These are phyloP conservation scores for Trichosporon faecale DNA, from an alignment of 1,284 basidiomycete genomes.

Conservation along the genomic window DNA sequence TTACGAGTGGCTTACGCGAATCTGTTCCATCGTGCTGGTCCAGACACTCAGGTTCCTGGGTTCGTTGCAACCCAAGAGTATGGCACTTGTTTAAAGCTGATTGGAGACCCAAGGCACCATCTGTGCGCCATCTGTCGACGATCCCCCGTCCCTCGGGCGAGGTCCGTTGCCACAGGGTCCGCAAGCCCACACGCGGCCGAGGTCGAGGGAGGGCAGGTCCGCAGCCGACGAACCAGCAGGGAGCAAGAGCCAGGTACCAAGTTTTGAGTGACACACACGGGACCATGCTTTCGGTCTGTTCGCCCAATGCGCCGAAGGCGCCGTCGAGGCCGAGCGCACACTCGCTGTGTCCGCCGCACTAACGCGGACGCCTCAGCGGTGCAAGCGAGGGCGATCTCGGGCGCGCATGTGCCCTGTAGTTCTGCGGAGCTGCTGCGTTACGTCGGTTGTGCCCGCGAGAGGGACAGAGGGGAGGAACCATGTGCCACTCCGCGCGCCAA, in stretches of 20 bases:
- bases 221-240: not conserved
- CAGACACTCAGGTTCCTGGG: not conserved
- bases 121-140: not conserved
- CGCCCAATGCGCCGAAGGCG: not conserved
- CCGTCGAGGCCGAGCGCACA: not conserved
- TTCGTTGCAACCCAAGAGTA: not conserved
- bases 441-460: not conserved
- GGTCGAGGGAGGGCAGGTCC: not conserved
- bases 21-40: not conserved
- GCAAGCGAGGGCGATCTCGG: not conserved
- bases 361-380: not conserved
- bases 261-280: not conserved
- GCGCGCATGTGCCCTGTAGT: not conserved
- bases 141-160: no score
- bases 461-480: not conserved
- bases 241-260: not conserved
- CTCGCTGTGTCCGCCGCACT: not conserved
- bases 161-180: no score
- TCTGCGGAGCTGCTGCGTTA: not conserved
- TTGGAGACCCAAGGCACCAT: not conserved
- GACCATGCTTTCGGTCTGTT: not conserved
- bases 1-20: constrained; percentile 1
- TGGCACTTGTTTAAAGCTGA: not conserved
- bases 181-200: no score
- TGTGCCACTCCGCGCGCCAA: not conserved